Base-by-base conservation (phyloP, 2,329 filamentous ascomycete genomes). In the Leptographium wingfieldii region DNA sequence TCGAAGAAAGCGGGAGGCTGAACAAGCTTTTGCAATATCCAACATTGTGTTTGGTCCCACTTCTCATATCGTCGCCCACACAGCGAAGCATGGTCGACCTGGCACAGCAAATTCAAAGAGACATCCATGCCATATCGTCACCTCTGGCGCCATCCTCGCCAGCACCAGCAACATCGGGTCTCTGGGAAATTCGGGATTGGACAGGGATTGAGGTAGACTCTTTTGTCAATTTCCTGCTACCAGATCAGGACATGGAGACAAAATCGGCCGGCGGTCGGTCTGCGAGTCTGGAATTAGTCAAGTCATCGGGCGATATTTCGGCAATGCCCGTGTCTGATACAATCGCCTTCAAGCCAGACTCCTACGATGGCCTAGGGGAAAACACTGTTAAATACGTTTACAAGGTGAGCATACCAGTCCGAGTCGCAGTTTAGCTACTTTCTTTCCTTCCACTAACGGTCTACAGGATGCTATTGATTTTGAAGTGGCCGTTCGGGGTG, bases 181-280 rank as follows among this genome's bases (percentile, higher is more conserved):
- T 96, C 1, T 82, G 81, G 73, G 85, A 95, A 69, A 85, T 96
- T 46, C 72, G 77, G 25, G 71, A 77, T 19, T 96, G 90, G 90
- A 92, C 88, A 0, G 87, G 86, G 0, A 72, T 90, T 2, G 75
- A 71, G 59, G 71, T 95, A 1, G 80, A 88, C 65, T 84, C 80
- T 0, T 92, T 89, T 72, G 83, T 96, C 66, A 96, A 96, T 69
- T 94, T 95, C 64, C 71, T 95, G 77, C 57, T 70, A 84, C 5
- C 80, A 3, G 58, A 59, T 1, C 43, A 40, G 16, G 33, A 14
- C 3, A 29, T 27, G 5, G 12, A 31, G 3, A 43, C 19, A 16
- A 40, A 57, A 14, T 10, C 25, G 16, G 6, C 11, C 43, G 16
- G n/a, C 4, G 19, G 51, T 19, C n/a, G 38, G 19, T 12, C 12